Evolutionary conservation across 192 early-diverging fungal species (phyloP).

Genomic region (Funneliformis geosporum): DNA sequence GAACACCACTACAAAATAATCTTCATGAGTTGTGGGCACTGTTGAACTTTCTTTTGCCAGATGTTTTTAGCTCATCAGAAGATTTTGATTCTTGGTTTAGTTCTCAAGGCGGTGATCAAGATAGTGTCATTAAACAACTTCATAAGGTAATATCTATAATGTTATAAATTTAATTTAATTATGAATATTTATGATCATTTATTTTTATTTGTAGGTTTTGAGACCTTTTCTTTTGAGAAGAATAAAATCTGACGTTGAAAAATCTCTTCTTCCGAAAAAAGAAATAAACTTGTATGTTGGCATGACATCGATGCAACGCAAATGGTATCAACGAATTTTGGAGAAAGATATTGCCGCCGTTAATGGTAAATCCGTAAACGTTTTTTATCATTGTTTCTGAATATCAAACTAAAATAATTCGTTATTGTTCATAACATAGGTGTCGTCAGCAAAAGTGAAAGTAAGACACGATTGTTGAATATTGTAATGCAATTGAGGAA

Average conservation of each 20-base stretch:
- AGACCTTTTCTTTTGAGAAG: constrained; percentile 85
- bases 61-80: constrained; percentile 91
- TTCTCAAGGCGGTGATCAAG: constrained; percentile 71
- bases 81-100: constrained; percentile 97
- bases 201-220: constrained; percentile 51
- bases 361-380: constrained; percentile 62
- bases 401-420: neutral
- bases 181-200: neutral
- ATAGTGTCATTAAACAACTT: constrained; percentile 60
- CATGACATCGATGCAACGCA: constrained; percentile 91
- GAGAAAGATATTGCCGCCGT: constrained; percentile 98
- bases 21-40: constrained; percentile 99
- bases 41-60: constrained; percentile 95
- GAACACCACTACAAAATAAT: constrained; percentile 97
- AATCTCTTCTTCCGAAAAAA: constrained; percentile 93
- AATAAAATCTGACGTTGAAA: constrained; percentile 96
- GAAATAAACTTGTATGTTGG: constrained; percentile 91
- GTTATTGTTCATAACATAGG: constrained; percentile 35
- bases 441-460: constrained; percentile 69
- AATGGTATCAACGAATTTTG: constrained; percentile 93
- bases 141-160: constrained; percentile 49
- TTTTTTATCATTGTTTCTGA: neutral
- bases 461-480: constrained; percentile 90
- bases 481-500: constrained; percentile 96
- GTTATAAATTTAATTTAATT: neutral